These are phyloP conservation scores for Borealophlyctis nickersoniae DNA, from an alignment of 192 early-diverging fungal species.

Conservation along the genomic window DNA sequence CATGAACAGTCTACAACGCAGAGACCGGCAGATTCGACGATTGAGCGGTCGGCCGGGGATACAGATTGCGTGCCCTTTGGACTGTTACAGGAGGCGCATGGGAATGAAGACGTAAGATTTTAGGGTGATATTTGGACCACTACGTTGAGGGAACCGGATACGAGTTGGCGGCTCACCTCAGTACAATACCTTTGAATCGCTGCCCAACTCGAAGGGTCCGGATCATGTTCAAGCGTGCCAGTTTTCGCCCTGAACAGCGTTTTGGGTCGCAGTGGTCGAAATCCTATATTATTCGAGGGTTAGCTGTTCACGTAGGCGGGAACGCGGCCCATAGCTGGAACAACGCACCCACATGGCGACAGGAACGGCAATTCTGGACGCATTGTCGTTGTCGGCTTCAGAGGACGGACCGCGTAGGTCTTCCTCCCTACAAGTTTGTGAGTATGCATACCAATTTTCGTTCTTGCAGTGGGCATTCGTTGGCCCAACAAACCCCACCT, in stretches of 20 bases:
- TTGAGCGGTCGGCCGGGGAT: constrained; percentile 76
- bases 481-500: too few relatives aligned
- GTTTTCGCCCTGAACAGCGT: constrained; percentile 89
- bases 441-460: too few relatives aligned
- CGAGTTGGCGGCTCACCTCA: too few relatives aligned
- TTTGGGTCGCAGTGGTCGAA: constrained; percentile 99
- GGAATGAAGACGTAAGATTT: constrained; percentile 6
- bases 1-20: constrained; percentile 98
- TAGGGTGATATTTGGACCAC: neutral
- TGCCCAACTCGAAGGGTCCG: constrained; percentile 76
- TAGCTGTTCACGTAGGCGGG: too few relatives aligned
- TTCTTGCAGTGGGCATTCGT: too few relatives aligned
- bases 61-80: constrained; percentile 86
- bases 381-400: too few relatives aligned
- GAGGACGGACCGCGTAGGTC: too few relatives aligned
- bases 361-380: constrained; percentile 15
- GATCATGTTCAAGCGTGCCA: constrained; percentile 78
- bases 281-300: too few relatives aligned
- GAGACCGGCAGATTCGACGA: constrained; percentile 73
- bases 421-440: too few relatives aligned
- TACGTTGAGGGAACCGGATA: neutral
- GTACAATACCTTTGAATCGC: constrained; percentile 85
- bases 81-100: constrained; percentile 31
- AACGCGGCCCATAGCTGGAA: too few relatives aligned
- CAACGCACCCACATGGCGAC: constrained; percentile 33